A percentile compares a stretch with the other conserved stretches of the same genome.
These are phyloP conservation scores for Naegleria lovaniensis DNA, from an alignment of 208 protist species.

Conservation along the genomic window DNA sequence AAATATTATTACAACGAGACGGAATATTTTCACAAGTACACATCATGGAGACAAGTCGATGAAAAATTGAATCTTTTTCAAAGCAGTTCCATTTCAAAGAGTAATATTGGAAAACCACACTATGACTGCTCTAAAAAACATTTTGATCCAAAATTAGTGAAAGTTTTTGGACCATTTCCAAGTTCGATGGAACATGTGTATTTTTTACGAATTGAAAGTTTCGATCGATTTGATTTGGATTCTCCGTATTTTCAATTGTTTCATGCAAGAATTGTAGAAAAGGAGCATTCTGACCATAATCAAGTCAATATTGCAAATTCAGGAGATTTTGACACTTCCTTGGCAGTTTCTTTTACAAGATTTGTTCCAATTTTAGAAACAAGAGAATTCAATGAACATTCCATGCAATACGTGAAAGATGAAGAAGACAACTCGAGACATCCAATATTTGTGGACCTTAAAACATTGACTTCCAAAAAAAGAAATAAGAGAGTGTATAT, in stretches of 20 bases:
- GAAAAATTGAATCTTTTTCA: neutral
- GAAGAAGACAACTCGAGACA: no score
- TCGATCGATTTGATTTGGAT: neutral
- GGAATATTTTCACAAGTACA: neutral
- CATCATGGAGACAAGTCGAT: neutral
- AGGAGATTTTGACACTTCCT: neutral
- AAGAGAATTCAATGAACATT: neutral
- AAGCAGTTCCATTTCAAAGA: neutral
- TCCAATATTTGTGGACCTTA: neutral
- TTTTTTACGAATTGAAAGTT: neutral
- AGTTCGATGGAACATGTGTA: neutral
- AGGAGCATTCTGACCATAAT: neutral
- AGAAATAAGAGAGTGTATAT: neutral
- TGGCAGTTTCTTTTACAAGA: neutral
- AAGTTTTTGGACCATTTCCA: neutral
- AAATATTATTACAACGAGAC: neutral
- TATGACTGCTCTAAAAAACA: neutral
- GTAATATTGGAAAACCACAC: neutral
- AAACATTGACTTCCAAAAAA: neutral
- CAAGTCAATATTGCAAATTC: neutral
- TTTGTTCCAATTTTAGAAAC: neutral
- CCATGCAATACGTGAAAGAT: neutral
- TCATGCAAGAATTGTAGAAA: conserved; percentile 3
- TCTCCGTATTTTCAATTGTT: neutral
- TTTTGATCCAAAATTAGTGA: neutral